phyloP scores from a whole-genome alignment of 2,329 filamentous ascomycete species.

The Ceratocystis ficicola region DNA sequence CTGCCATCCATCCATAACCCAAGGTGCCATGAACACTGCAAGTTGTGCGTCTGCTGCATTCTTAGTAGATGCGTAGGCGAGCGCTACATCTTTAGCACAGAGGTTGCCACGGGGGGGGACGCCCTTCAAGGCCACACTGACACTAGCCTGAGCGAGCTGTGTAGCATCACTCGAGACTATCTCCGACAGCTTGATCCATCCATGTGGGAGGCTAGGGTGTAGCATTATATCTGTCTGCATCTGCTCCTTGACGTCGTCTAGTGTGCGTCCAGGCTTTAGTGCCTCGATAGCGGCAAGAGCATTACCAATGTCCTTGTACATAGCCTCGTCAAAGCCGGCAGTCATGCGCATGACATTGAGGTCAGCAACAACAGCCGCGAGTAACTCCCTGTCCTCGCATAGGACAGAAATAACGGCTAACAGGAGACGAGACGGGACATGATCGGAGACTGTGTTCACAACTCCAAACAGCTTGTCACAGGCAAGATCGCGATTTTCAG shows the following conservation, averaged over 20 bases:
- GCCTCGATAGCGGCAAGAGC: conserved; percentile 63
- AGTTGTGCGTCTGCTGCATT: conserved; percentile 61
- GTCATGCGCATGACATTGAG: conserved; percentile 60
- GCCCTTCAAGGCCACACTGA: conserved; percentile 53
- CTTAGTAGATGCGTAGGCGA: conserved; percentile 62
- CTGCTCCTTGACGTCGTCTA: conserved; percentile 47
- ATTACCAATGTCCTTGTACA: conserved; percentile 59
- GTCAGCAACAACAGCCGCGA: conserved; percentile 70
- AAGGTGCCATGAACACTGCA: conserved; percentile 70
- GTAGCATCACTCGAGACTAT: conserved; percentile 45
- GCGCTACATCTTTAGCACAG: conserved; percentile 55
- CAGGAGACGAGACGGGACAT: conserved; percentile 68
- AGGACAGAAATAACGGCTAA: conserved; percentile 74
- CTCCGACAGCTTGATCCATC: conserved; percentile 65
- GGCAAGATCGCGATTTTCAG: conserved; percentile 61
- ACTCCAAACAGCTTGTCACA: conserved; percentile 68
- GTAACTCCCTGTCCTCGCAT: conserved; percentile 63
- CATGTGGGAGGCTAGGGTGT: conserved; percentile 62
- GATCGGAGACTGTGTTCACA: conserved; percentile 59
- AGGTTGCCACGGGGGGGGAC: conserved; percentile 61
- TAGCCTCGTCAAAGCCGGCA: conserved; percentile 47
- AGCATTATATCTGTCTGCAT: conserved; percentile 69
- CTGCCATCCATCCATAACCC: conserved; percentile 55
- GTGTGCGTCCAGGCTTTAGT: conserved; percentile 38
- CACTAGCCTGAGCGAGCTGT: conserved; percentile 58